Conservation (phyloP, 164 flowering plant species). For the Chimonanthus salicifolius region DNA sequence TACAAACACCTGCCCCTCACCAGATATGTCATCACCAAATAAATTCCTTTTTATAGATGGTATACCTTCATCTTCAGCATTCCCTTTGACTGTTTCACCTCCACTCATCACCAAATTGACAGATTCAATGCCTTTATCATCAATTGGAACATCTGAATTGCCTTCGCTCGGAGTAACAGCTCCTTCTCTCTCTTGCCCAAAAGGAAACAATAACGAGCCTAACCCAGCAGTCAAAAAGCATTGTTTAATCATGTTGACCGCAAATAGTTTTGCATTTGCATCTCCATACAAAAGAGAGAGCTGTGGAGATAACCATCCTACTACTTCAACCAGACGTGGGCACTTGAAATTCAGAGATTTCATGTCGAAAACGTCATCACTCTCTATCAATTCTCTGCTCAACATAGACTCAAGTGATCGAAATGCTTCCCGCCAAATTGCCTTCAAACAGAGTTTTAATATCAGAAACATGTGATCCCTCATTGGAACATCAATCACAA, state of each 20-base stretch:
- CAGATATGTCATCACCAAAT: neutral
- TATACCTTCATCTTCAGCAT: slow-evolving; percentile 8
- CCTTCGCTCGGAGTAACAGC: neutral
- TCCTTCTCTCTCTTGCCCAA: slow-evolving; percentile 16
- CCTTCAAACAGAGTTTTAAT: slow-evolving; percentile 55
- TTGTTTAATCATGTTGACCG: slow-evolving; percentile 48
- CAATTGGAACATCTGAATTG: slow-evolving; percentile 3
- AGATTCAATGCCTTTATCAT: slow-evolving; percentile 6
- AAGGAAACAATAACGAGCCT: slow-evolving; percentile 27
- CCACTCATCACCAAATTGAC: neutral
- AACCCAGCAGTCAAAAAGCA: slow-evolving; percentile 41
- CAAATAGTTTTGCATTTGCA: slow-evolving; percentile 47
- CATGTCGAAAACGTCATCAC: slow-evolving; percentile 10
- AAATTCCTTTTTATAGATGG: neutral
- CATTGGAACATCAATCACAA: slow-evolving; percentile 66
- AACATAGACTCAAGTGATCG: slow-evolving; percentile 9
- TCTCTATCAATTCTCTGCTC: slow-evolving; percentile 6
- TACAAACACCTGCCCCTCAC: slow-evolving; percentile 37
- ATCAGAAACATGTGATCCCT: slow-evolving; percentile 66
- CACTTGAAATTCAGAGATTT: slow-evolving; percentile 37
- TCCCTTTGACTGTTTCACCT: slow-evolving; percentile 11
- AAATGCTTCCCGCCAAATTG: slow-evolving; percentile 51
- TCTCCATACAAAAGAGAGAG: slow-evolving; percentile 71
- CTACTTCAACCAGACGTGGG: slow-evolving; percentile 41
- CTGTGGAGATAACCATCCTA: slow-evolving; percentile 65